A percentile compares a stretch with the other conserved stretches of the same genome.
Conservation (phyloP, 2,329 filamentous ascomycete genomes). For the Apiospora aurea region DNA sequence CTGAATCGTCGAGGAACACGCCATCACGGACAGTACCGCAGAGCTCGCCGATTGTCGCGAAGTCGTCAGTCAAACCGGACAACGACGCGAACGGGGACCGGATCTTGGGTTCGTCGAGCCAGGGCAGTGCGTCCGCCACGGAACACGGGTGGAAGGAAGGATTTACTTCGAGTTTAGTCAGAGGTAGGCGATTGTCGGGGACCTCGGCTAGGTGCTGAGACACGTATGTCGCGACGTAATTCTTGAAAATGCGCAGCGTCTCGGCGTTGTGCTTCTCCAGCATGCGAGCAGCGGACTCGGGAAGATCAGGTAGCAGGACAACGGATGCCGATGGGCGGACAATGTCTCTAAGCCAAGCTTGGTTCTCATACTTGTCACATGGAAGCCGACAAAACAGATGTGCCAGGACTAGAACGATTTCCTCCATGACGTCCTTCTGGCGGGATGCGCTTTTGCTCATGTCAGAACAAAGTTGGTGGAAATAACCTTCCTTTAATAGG, state of each 20-base stretch:
- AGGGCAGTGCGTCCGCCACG: constrained; percentile 33
- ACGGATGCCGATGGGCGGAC: constrained; percentile 67
- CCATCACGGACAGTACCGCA: constrained; percentile 70
- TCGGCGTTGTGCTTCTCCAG: constrained; percentile 69
- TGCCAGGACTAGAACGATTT: constrained; percentile 71
- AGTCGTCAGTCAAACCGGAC: constrained; percentile 71
- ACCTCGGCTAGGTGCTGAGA: constrained; percentile 63
- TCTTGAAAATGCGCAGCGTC: constrained; percentile 70
- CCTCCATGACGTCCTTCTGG: constrained; percentile 54
- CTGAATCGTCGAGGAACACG: constrained; percentile 77
- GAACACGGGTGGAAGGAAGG: constrained; percentile 37
- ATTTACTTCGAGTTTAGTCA: constrained; percentile 57
- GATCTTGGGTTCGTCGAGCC: constrained; percentile 52
- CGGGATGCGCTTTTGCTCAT: constrained; percentile 51
- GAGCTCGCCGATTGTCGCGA: constrained; percentile 71
- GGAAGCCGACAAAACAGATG: constrained; percentile 73
- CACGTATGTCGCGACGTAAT: constrained; percentile 74
- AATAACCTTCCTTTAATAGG: constrained; percentile 74
- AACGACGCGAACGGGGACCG: constrained; percentile 76
- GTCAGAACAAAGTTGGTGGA: constrained; percentile 65
- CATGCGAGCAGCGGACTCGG: constrained; percentile 60
- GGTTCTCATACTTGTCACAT: constrained; percentile 51
- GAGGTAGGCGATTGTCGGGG: constrained; percentile 64
- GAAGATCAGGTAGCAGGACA: constrained; percentile 70
- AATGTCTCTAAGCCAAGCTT: constrained; percentile 54